These are phyloP conservation scores for Apiotrichum porosum DNA, from an alignment of 1,284 basidiomycete genomes.

Conservation along the genomic window DNA sequence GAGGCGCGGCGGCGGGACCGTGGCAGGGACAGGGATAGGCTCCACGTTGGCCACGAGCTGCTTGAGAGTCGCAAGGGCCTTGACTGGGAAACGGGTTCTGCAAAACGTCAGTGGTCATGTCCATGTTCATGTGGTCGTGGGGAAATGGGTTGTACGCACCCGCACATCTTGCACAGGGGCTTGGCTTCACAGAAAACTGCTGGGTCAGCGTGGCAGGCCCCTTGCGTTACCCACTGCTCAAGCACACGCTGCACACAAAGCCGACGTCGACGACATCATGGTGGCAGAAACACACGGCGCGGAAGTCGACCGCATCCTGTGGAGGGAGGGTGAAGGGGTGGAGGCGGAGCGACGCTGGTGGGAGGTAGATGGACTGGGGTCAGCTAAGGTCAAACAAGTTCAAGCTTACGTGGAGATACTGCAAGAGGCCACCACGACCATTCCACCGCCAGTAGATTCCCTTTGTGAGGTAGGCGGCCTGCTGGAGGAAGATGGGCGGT, in stretches of 20 bases:
- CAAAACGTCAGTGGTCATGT: neutral
- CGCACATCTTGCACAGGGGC: slow-evolving; percentile 89
- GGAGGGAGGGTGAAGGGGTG: slow-evolving; percentile 73
- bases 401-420: slow-evolving; percentile 71
- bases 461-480: slow-evolving; percentile 90
- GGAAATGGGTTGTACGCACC: slow-evolving; percentile 51
- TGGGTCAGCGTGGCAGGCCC: slow-evolving; percentile 2
- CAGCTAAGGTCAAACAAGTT: neutral
- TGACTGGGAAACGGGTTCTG: slow-evolving; percentile 90
- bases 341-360: slow-evolving; percentile 70
- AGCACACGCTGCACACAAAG: slow-evolving; percentile 93
- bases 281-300: slow-evolving; percentile 98
- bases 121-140: too few species aligned
- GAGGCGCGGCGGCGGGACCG: slow-evolving; percentile 10
- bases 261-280: slow-evolving; percentile 94
- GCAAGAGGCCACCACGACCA: slow-evolving; percentile 67
- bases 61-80: slow-evolving; percentile 74
- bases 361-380: slow-evolving; percentile 80
- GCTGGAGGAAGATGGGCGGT: slow-evolving; percentile 79
- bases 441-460: slow-evolving; percentile 83
- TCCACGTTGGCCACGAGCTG: slow-evolving; percentile 31
- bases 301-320: slow-evolving; percentile 91
- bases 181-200: slow-evolving; percentile 86
- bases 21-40: slow-evolving; percentile 37
- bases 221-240: slow-evolving; percentile 66